Conservation (phyloP, 2,329 filamentous ascomycete genomes). For the Colletotrichum theobromicola region DNA sequence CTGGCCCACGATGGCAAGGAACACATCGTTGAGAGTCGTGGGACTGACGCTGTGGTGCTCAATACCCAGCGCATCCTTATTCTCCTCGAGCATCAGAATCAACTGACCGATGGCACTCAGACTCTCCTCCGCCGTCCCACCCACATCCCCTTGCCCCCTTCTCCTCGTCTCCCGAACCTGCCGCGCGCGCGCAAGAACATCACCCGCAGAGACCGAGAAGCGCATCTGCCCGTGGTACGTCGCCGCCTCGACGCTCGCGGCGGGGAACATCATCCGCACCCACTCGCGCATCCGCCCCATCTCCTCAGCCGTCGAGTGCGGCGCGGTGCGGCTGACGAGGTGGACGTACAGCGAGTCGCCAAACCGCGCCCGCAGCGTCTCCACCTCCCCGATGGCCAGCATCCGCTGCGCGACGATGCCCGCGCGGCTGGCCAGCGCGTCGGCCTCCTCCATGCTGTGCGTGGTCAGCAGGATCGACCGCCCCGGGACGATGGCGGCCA, state of each 20-base stretch:
- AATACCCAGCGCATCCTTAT: slow-evolving; percentile 71
- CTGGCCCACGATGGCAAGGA: slow-evolving; percentile 81
- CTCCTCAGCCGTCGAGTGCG: slow-evolving; percentile 72
- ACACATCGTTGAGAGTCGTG: slow-evolving; percentile 92
- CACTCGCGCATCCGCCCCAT: slow-evolving; percentile 71
- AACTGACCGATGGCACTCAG: slow-evolving; percentile 67
- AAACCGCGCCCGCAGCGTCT: slow-evolving; percentile 74
- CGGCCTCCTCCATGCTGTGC: slow-evolving; percentile 94
- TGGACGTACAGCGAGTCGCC: slow-evolving; percentile 84
- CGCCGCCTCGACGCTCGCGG: slow-evolving; percentile 68
- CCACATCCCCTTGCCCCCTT: rapidly evolving
- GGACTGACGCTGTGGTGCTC: slow-evolving; percentile 88
- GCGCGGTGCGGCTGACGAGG: slow-evolving; percentile 75
- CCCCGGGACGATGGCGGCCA: slow-evolving; percentile 74
- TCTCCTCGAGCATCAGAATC: slow-evolving; percentile 75
- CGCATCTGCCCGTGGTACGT: slow-evolving; percentile 44
- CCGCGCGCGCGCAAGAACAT: neutral
- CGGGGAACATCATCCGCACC: slow-evolving; percentile 65
- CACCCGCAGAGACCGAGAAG: slow-evolving; percentile 27
- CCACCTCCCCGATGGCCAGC: slow-evolving; percentile 81
- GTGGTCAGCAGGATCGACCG: slow-evolving; percentile 89
- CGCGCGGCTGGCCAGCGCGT: slow-evolving; percentile 81
- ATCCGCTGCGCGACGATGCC: slow-evolving; percentile 87
- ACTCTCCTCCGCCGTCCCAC: neutral
- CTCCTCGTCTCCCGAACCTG: neutral